Percentiles rank a stretch among this genome's conserved stretches.
Evolutionary conservation across 129 eudicot genomes (phyloP).

Genomic region (Flaveria ramosissima): DNA sequence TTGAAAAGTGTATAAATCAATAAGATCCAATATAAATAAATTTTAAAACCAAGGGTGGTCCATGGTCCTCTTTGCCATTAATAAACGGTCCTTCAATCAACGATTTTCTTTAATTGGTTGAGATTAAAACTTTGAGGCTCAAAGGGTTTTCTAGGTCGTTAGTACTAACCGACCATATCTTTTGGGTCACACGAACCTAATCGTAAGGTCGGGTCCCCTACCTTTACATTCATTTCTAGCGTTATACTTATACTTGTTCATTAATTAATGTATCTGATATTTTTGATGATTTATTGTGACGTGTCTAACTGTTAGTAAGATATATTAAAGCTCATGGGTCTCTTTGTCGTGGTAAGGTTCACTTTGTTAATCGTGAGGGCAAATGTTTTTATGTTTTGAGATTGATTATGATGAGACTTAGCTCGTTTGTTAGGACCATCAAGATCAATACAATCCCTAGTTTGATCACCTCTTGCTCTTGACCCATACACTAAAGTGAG

Average conservation of each 20-base stretch:
- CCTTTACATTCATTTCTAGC: not conserved
- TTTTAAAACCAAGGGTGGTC: not conserved
- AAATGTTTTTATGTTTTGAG: not conserved
- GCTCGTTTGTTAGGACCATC: not conserved
- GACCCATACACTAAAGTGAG: too few species aligned
- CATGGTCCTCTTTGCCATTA: not conserved
- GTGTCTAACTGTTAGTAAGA: too few species aligned
- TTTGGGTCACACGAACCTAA: not conserved
- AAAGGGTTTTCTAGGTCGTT: not conserved
- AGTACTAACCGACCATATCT: not conserved
- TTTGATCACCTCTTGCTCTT: too few species aligned
- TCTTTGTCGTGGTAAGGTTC: not conserved
- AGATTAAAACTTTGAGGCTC: not conserved
- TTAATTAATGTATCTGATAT: too few species aligned
- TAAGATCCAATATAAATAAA: too few species aligned
- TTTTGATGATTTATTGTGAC: too few species aligned
- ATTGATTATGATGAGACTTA: not conserved
- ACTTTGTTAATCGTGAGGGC: not conserved
- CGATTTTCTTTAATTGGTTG: not conserved
- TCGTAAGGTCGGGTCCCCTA: not conserved
- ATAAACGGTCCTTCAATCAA: not conserved
- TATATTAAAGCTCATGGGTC: not conserved
- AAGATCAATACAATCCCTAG: too few species aligned
- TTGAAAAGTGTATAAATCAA: too few species aligned
- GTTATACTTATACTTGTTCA: too few species aligned